Conservation (phyloP, 352 stramenopile genomes). For the Globisporangium alternatum region DNA sequence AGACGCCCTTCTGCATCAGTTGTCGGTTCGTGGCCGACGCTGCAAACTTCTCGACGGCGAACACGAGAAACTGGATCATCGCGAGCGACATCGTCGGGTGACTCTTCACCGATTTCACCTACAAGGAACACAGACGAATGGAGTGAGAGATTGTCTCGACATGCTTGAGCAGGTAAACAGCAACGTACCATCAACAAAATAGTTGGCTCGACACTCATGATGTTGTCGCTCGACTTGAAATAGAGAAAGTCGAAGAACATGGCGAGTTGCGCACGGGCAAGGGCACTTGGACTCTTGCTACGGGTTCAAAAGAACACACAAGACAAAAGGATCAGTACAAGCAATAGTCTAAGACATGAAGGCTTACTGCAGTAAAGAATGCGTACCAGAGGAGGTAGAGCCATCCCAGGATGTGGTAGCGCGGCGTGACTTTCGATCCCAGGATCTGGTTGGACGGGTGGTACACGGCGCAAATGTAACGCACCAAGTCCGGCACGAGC, state of each 20-base stretch:
- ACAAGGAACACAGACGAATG: neutral
- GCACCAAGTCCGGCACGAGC: constrained; percentile 77
- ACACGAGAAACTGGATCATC: constrained; percentile 86
- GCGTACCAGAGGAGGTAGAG: constrained; percentile 80
- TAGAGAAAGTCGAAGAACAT: constrained; percentile 90
- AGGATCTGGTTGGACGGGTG: constrained; percentile 82
- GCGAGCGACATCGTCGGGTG: constrained; percentile 77
- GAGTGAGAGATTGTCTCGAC: neutral
- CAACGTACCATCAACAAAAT: constrained; percentile 77
- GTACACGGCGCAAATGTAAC: constrained; percentile 83
- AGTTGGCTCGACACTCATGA: constrained; percentile 80
- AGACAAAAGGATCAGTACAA: neutral
- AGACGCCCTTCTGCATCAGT: constrained; percentile 83
- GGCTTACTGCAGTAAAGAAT: neutral
- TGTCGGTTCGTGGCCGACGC: constrained; percentile 65
- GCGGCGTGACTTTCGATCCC: constrained; percentile 78
- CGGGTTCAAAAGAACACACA: neutral
- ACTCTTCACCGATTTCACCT: constrained; percentile 86
- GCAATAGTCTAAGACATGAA: neutral
- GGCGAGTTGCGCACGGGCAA: constrained; percentile 73
- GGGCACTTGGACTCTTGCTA: constrained; percentile 68
- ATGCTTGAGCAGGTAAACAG: neutral
- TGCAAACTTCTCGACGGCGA: constrained; percentile 85
- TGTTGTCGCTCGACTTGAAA: constrained; percentile 76
- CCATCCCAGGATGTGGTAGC: constrained; percentile 85